phyloP scores from a whole-genome alignment of 1,284 basidiomycete species.

The Leccinum variabile region DNA sequence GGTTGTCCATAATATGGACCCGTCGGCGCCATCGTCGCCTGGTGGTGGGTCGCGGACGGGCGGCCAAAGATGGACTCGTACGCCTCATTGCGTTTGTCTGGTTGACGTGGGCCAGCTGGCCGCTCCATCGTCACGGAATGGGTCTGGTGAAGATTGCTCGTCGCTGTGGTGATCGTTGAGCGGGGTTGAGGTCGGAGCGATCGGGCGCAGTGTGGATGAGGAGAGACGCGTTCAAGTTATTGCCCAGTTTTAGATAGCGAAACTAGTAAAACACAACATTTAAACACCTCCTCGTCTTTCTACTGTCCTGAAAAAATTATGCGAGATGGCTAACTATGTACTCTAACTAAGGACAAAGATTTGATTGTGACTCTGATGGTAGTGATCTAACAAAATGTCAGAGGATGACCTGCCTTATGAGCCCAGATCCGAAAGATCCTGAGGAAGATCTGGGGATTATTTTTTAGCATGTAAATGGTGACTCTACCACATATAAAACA shows the following conservation, averaged over 20 bases:
- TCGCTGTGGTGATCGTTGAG: conserved; percentile 5
- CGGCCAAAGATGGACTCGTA: conserved; percentile 84
- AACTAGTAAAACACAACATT: too few relatives aligned
- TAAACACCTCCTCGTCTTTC: too few relatives aligned
- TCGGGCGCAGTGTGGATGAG: conserved; percentile 10
- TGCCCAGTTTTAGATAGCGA: conserved; percentile 25
- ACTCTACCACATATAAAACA: too few relatives aligned
- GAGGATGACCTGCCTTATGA: too few relatives aligned
- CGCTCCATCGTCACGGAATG: conserved; percentile 51
- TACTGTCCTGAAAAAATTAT: too few relatives aligned
- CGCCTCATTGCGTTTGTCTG: conserved; percentile 73
- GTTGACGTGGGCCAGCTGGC: conserved; percentile 67
- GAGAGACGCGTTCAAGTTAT: conserved; percentile 12
- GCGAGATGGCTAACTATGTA: too few relatives aligned
- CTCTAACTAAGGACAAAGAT: too few relatives aligned
- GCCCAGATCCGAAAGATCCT: too few relatives aligned
- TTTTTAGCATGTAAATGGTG: too few relatives aligned
- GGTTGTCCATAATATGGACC: conserved; percentile 26
- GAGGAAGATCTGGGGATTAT: too few relatives aligned
- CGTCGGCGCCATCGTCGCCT: conserved; percentile 27
- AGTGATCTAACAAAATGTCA: too few relatives aligned
- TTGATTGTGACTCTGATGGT: too few relatives aligned
- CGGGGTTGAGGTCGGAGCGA: conserved; percentile 6
- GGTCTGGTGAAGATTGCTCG: conserved; percentile 4
- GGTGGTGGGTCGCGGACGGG: conserved; percentile 59